These are phyloP conservation scores for Cochlearia excelsa DNA, from an alignment of 345 rosid species.

Conservation along the genomic window DNA sequence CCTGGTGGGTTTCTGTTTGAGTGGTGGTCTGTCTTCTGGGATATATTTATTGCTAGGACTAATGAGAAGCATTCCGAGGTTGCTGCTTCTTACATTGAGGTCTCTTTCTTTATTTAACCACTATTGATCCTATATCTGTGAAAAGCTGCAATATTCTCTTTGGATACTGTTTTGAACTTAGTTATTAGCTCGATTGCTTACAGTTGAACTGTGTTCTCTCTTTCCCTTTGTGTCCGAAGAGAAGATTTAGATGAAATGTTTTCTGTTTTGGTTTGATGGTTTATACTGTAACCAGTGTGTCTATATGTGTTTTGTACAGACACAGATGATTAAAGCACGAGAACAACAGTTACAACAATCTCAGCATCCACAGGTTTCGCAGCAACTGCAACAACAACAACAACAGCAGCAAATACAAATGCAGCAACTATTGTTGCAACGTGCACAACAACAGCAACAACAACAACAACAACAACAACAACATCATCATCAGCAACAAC, in stretches of 20 bases:
- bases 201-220: conserved; percentile 10
- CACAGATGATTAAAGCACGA: conserved; percentile 36
- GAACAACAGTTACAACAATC: conserved; percentile 56
- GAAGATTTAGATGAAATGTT: background rate
- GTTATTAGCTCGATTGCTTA: conserved; percentile 6
- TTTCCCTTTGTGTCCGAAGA: background rate
- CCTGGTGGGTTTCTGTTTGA: conserved; percentile 99
- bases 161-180: conserved; percentile 8
- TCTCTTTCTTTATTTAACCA: conserved; percentile 29
- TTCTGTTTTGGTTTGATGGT: too few species aligned
- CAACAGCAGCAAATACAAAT: conserved; percentile 31
- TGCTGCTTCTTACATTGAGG: conserved; percentile 98
- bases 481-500: conserved; percentile 43
- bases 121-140: conserved; percentile 9
- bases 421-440: conserved; percentile 43
- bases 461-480: conserved; percentile 41
- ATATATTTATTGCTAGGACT: conserved; percentile 96
- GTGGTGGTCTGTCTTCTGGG: conserved; percentile 99
- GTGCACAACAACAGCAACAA: conserved; percentile 25
- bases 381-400: conserved; percentile 60
- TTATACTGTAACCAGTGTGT: too few species aligned
- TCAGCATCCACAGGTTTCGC: conserved; percentile 54
- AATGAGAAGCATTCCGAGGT: conserved; percentile 98
- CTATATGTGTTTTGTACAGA: too few species aligned
- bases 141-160: conserved; percentile 11